These are phyloP conservation scores for Coniochaeta prunicola DNA, from an alignment of 2,329 filamentous ascomycete genomes.

Conservation along the genomic window DNA sequence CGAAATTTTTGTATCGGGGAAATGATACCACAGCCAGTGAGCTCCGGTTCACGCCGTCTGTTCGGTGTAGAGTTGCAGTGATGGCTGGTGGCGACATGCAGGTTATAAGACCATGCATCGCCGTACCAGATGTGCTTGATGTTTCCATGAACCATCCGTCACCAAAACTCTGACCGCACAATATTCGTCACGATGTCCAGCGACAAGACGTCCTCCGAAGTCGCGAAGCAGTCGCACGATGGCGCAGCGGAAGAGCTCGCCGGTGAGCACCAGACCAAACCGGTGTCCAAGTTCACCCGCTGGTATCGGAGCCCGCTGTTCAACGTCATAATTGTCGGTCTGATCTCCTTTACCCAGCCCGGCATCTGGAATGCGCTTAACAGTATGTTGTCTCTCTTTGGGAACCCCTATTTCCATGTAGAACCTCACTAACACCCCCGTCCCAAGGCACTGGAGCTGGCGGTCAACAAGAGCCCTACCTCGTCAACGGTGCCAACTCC, in stretches of 20 bases:
- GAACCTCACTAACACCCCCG: not conserved
- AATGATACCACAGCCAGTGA: not conserved
- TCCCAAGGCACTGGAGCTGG: conserved; percentile 19
- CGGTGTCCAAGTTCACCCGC: conserved; percentile 20
- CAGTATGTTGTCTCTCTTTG: conserved; percentile 12
- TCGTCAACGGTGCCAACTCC: conserved; percentile 33
- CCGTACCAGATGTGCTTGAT: not conserved
- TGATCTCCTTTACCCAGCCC: conserved; percentile 35
- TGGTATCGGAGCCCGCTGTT: conserved; percentile 38
- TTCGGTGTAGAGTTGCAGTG: not conserved
- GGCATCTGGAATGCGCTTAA: conserved; percentile 41
- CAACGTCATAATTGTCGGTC: conserved; percentile 36
- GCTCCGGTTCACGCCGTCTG: not conserved
- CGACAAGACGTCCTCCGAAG: not conserved
- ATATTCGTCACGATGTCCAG: not conserved
- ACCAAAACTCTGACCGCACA: not conserved
- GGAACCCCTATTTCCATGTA: not conserved
- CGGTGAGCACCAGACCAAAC: conserved; percentile 9
- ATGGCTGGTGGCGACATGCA: not conserved
- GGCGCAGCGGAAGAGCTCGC: conserved; percentile 2
- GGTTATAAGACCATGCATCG: not conserved
- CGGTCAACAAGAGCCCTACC: conserved; percentile 25
- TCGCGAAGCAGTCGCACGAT: conserved; percentile 5
- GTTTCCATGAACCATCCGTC: not conserved
- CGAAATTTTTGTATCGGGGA: not conserved